Evolutionary conservation across 2,329 filamentous ascomycete genomes (phyloP).

Genomic region (Pseudogymnoascus verrucosus): DNA sequence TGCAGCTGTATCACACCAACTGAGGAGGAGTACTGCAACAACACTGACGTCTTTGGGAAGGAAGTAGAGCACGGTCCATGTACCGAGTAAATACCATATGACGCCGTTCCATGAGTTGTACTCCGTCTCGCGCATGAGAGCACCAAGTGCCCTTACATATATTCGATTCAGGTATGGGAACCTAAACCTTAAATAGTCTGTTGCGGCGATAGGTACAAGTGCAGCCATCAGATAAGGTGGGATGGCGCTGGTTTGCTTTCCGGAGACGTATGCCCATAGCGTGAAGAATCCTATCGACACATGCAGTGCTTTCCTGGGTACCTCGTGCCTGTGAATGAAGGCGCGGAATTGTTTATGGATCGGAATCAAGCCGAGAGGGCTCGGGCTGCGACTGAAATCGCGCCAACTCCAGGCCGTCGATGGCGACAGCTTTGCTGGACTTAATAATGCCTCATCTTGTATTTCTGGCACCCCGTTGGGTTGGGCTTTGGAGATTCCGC

Average conservation of each 20-base stretch:
- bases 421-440: constrained; percentile 42
- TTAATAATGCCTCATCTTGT: neutral
- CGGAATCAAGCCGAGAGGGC: constrained; percentile 86
- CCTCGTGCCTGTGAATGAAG: constrained; percentile 94
- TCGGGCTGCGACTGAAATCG: constrained; percentile 84
- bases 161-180: constrained; percentile 74
- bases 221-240: constrained; percentile 75
- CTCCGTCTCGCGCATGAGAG: constrained; percentile 95
- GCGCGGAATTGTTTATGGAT: constrained; percentile 87
- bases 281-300: constrained; percentile 96
- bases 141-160: constrained; percentile 78
- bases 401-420: constrained; percentile 67
- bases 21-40: constrained; percentile 80
- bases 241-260: constrained; percentile 68
- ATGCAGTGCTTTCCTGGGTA: constrained; percentile 86
- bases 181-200: constrained; percentile 76
- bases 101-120: constrained; percentile 93
- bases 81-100: constrained; percentile 89
- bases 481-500: constrained; percentile 45
- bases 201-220: constrained; percentile 74
- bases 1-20: constrained; percentile 96
- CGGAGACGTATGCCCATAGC: constrained; percentile 73
- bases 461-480: constrained; percentile 24
- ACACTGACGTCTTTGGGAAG: constrained; percentile 92
- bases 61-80: constrained; percentile 76